phyloP scores from a whole-genome alignment of 2,329 filamentous ascomycete species.

The Dactylonectria macrodidyma region DNA sequence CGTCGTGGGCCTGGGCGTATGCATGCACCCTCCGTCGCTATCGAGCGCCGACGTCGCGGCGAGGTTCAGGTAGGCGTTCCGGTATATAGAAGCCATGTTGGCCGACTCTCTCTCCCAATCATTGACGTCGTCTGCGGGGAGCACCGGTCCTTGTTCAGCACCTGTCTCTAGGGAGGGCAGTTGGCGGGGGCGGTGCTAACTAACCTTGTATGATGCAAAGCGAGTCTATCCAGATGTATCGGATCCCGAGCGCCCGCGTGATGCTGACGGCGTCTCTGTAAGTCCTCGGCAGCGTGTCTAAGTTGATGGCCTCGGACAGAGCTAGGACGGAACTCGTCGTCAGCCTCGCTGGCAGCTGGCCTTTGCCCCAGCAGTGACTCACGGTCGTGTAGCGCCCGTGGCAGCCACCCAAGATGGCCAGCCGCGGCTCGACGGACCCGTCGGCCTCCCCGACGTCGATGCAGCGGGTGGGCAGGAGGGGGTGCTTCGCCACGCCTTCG shows the following conservation, averaged over 20 bases:
- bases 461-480: not conserved
- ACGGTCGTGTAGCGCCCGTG: not conserved
- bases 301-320: not conserved
- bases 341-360: not conserved
- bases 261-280: not conserved
- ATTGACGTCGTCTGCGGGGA: not conserved
- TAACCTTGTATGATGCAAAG: not conserved
- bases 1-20: not conserved
- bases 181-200: not conserved
- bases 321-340: not conserved
- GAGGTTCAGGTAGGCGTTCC: not conserved
- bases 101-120: not conserved
- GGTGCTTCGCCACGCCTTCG: not conserved
- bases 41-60: not conserved
- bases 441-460: not conserved
- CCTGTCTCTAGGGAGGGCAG: not conserved
- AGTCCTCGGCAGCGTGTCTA: not conserved
- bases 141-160: not conserved
- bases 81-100: not conserved
- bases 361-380: not conserved
- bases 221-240: not conserved
- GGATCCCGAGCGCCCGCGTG: not conserved
- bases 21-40: not conserved
- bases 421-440: not conserved
- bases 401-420: not conserved